Evolutionary conservation across 805 yeast genomes (phyloP).

Genomic region (Cyberlindnera mycetangii): DNA sequence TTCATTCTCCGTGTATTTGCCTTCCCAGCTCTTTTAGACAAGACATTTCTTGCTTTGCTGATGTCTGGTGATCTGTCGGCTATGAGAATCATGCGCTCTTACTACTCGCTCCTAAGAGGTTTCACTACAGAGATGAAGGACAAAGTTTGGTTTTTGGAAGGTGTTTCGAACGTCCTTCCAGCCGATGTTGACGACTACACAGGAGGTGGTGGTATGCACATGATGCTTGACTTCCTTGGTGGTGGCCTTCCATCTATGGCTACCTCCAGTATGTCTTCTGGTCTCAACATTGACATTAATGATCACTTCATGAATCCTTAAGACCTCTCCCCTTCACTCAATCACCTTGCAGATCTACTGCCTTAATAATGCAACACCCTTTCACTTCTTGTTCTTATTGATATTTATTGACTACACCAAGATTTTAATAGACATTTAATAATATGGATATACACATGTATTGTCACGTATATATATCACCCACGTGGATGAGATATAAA

Average conservation of each 20-base stretch:
- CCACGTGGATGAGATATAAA: too few relatives aligned
- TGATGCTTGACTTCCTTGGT: conserved; percentile 86
- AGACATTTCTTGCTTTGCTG: conserved; percentile 67
- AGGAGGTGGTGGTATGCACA: conserved; percentile 89
- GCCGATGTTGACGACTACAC: conserved; percentile 89
- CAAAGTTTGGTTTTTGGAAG: conserved; percentile 90
- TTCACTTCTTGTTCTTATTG: background rate
- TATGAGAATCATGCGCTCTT: conserved; percentile 86
- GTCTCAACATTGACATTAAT: conserved; percentile 28
- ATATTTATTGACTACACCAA: background rate
- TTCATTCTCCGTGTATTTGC: conserved; percentile 86
- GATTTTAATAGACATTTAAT: background rate
- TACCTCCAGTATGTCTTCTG: conserved; percentile 35
- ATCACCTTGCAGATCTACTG: too few relatives aligned
- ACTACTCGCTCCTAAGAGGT: conserved; percentile 75
- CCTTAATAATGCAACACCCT: background rate
- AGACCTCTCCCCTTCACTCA: background rate
- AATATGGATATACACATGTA: background rate
- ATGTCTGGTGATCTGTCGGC: conserved; percentile 86
- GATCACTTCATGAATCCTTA: conserved; percentile 30
- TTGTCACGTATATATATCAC: too few relatives aligned
- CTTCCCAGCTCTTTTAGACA: conserved; percentile 88
- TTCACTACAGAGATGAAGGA: conserved; percentile 87
- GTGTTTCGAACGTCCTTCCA: conserved; percentile 83
- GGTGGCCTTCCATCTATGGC: conserved; percentile 56